Percentiles rank a stretch among this genome's conserved stretches.
phyloP scores from a whole-genome alignment of 768 basidiomycete genomes.

The Pisolithus marmoratus region DNA sequence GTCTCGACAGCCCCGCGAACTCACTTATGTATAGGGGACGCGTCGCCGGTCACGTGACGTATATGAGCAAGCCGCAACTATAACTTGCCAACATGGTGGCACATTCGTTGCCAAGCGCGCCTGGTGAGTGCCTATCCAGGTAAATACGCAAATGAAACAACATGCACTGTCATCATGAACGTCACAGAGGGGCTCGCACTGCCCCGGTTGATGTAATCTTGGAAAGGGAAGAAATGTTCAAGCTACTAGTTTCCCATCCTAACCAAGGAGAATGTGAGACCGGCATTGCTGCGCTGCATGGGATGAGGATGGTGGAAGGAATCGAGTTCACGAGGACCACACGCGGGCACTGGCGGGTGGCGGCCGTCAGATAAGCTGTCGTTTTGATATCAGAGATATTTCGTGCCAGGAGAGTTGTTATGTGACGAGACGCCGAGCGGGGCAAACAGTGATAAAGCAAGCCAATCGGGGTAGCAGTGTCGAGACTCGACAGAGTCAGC shows the following conservation, averaged over 20 bases:
- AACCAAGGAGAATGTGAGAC: neutral
- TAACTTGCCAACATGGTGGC: too few relatives aligned
- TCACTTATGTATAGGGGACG: too few relatives aligned
- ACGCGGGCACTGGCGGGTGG: neutral
- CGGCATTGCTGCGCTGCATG: neutral
- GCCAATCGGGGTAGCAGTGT: neutral
- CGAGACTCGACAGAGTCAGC: neutral
- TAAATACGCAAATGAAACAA: too few relatives aligned
- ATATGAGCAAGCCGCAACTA: too few relatives aligned
- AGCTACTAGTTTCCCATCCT: neutral
- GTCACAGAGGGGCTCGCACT: too few relatives aligned
- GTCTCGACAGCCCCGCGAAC: neutral
- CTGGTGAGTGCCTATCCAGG: too few relatives aligned
- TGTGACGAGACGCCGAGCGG: neutral
- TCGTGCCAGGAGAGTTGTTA: neutral
- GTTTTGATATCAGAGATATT: neutral
- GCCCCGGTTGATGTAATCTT: neutral
- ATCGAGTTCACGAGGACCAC: neutral
- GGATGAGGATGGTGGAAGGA: neutral
- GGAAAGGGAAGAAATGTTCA: neutral
- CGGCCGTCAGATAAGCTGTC: too few relatives aligned
- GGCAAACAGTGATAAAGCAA: slow-evolving; percentile 3
- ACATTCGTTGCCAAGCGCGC: too few relatives aligned
- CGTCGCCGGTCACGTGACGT: too few relatives aligned
- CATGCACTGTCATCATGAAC: too few relatives aligned